These are phyloP conservation scores for Cladosporium sp. DNA, from an alignment of 2,329 filamentous ascomycete genomes.

Conservation along the genomic window DNA sequence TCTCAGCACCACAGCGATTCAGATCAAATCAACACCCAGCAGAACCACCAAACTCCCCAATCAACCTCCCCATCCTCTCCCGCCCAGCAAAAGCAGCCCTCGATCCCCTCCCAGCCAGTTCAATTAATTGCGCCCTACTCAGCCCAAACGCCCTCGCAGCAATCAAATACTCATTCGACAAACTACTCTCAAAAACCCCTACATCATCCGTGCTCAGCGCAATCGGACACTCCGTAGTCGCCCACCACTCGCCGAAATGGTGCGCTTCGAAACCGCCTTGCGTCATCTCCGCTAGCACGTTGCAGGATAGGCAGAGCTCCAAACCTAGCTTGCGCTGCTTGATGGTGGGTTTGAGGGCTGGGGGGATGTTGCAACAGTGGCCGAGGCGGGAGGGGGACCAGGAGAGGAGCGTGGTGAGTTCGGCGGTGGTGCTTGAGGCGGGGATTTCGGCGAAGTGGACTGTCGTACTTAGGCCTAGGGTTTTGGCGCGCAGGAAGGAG, in stretches of 20 bases:
- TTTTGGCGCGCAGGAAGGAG: constrained; percentile 61
- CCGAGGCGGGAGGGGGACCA: constrained; percentile 71
- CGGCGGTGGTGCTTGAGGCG: constrained; percentile 57
- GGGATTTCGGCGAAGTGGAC: constrained; percentile 77
- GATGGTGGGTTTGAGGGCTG: constrained; percentile 61
- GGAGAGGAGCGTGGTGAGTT: constrained; percentile 65
- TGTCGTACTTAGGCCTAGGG: constrained; percentile 63
- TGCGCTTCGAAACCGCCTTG: constrained; percentile 66
- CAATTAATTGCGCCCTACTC: constrained; percentile 49
- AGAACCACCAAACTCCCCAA: constrained; percentile 20
- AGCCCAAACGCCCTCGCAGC: constrained; percentile 71
- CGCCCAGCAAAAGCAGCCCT: constrained; percentile 68
- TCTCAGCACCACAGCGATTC: neutral
- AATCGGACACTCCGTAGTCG: constrained; percentile 58
- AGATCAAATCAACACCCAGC: neutral
- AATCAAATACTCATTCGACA: constrained; percentile 76
- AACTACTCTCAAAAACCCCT: constrained; percentile 73
- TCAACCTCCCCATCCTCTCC: constrained; percentile 61
- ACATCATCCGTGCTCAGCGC: constrained; percentile 82
- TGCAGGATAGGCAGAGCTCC: constrained; percentile 79
- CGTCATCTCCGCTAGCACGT: constrained; percentile 75
- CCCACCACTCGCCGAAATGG: constrained; percentile 83
- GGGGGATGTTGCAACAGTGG: constrained; percentile 69
- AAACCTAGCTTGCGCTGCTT: constrained; percentile 60
- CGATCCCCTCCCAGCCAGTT: constrained; percentile 62